Evolutionary conservation across 345 rosid genomes (phyloP), one percentile per base, ranked within the genome.

Genomic region (Populus ilicifolia): DNA sequence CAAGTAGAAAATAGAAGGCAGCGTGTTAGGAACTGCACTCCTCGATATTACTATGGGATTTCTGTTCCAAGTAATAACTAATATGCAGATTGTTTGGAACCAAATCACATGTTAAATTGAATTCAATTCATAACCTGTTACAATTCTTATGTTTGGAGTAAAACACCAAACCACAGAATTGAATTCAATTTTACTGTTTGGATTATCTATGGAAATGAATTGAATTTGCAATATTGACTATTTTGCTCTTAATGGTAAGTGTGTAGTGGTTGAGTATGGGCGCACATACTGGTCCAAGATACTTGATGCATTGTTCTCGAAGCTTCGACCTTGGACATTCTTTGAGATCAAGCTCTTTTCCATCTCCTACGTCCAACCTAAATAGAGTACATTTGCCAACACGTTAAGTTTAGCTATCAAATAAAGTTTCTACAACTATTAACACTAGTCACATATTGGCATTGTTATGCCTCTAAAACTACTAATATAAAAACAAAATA

Each of bases 311-410:
- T 64, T 95, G 97, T 61, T 89, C 88, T 66, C 80, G 90, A 77
- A 95, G 97, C 79, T 87, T 86, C 13, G 88, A 87, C 76, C 89
- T 89, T 33, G 92, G 80, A 79, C 97, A 91, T 38, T 85, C 87
- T 54, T 85, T 80, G 68, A 91, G 92, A 68, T 90, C 91, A 67
- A 92, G 75, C 38, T 90, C 93, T 84, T 89, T 93, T 33, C 99
- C 98, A 80, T 87, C 90, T 75, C 99, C 99, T 56, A 92, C 21
- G 78, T 95, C 99, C 87, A 95, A 84, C 99, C 99, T 95, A 83
- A 66, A 77, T 27, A 56, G 27, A 27, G 18, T n/a, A 72, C 39
- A 18, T 61, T 39, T 48, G 66, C 46, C 71, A 30, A 63, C 48
- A 70, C 18, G 14, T 69, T 27, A 27, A 27, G 27, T 27, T 71